Evolutionary conservation across 768 basidiomycete species (phyloP), one percentile per base, ranked within the genome.

Genomic region (Sistotremastrum niveocremeum): DNA sequence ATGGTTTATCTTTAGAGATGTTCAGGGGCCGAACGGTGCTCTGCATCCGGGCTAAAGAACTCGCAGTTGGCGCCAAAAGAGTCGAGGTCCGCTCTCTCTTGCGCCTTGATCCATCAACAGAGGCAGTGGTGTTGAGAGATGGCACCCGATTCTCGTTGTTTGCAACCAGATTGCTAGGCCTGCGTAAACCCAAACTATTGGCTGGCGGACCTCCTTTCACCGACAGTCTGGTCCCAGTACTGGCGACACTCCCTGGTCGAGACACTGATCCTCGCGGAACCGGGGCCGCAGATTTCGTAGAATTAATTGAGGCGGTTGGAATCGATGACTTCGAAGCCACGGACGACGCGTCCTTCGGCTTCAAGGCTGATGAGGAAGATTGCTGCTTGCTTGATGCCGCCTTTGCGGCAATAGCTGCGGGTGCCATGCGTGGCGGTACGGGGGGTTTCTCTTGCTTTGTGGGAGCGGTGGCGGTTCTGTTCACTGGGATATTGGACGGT

Each of bases 11-110:
- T 10, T 20, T 35, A 38, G 6, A 39, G 10, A 33, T 8, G 10
- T 32, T 28, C 33, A 12, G 33, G 36, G 39, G 38, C 7, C 44
- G 41, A 6, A 53, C 44, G 4, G 37, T 46, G 8, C 37, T 46
- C 35, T 50, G 64, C 28, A 57, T 65, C 64, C 77, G 83, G 2
- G 84, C 84, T 28, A 85, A 62, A 1, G 84, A 86, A 53, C 82
- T 84, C 2, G 79, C 83, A 1, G 84, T 86, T 0, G 84, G 84
- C 1, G 83, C 82, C 43, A 81, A 63, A 8, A 86, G 65, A 35
- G 78, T 71, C 3, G 76, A 73, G 5, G 63, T 62, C 0, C 60
- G 61, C 34, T 66, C 61, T 45, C 52, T 56, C 47, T 41, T 49
- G 49, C 6, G 45, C 34, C 8, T 38, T 45, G 44, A 12, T 12